These are phyloP conservation scores for Marchantia polymorpha DNA, from an alignment of 225 moss, liverwort and hornwort genomes.

Conservation along the genomic window DNA sequence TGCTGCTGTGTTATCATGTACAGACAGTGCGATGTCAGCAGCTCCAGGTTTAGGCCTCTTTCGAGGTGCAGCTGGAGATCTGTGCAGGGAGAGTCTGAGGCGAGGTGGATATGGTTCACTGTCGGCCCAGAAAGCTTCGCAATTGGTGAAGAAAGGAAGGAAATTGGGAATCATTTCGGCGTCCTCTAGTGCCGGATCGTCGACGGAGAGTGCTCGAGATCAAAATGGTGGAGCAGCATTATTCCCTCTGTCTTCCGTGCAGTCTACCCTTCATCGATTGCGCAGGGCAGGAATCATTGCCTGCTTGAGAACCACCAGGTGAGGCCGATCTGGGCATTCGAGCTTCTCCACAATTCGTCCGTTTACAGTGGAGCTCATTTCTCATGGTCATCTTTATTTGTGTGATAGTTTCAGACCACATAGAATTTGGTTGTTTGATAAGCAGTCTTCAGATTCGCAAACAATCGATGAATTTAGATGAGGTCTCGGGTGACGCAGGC, in stretches of 20 bases:
- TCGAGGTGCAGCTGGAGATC: not conserved
- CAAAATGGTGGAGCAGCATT: not conserved
- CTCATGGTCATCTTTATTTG: too few species aligned
- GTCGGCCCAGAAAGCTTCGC: not conserved
- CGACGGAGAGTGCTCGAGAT: not conserved
- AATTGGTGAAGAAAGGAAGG: not conserved
- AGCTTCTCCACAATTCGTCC: not conserved
- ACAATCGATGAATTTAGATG: too few species aligned
- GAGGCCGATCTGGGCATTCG: not conserved
- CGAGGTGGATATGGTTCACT: not conserved
- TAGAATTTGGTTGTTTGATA: too few species aligned
- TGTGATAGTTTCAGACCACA: too few species aligned
- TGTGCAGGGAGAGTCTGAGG: not conserved
- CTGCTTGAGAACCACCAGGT: conserved; percentile 66
- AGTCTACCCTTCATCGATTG: conserved; percentile 38
- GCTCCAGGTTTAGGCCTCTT: not conserved
- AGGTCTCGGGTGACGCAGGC: too few species aligned
- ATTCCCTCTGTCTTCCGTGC: conserved; percentile 21
- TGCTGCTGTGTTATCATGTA: not conserved
- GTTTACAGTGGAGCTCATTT: not conserved
- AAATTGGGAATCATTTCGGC: not conserved
- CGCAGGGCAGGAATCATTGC: conserved; percentile 51
- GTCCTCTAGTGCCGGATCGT: not conserved
- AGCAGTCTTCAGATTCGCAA: too few species aligned
- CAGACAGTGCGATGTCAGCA: not conserved